phyloP scores from a whole-genome alignment of 148 eudicot genomes.

The Selenicereus undatus region DNA sequence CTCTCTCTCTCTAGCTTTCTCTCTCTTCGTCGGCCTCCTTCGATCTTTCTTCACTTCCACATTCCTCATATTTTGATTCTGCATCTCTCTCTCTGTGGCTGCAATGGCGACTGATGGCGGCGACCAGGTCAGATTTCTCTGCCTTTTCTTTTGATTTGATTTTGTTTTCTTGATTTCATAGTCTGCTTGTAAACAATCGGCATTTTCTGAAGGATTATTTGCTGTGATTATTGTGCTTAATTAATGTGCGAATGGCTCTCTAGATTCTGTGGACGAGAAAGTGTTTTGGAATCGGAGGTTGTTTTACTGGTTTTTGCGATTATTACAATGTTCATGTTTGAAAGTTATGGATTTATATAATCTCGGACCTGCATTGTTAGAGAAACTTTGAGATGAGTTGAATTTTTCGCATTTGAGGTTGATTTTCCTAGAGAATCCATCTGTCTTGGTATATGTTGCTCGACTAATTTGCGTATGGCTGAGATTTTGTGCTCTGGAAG shows the following conservation, averaged over 20 bases:
- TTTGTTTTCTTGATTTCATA: background rate
- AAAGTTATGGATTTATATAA: background rate
- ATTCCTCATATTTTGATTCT: slow-evolving; percentile 1
- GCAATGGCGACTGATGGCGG: slow-evolving; percentile 44
- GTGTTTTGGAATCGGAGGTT: background rate
- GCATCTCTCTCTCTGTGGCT: background rate
- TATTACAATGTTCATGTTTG: background rate
- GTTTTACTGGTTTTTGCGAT: background rate
- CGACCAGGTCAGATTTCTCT: slow-evolving; percentile 47
- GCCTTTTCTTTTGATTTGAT: background rate
- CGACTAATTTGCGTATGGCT: background rate
- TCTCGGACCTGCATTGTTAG: background rate
- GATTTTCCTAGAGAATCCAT: background rate
- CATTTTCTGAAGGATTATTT: background rate
- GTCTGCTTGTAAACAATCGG: background rate
- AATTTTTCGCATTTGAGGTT: background rate
- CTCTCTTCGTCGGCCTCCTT: background rate
- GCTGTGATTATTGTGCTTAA: background rate
- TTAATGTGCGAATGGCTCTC: background rate
- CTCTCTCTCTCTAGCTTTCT: slow-evolving; percentile 4
- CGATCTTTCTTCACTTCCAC: background rate
- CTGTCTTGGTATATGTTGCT: background rate
- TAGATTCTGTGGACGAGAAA: background rate
- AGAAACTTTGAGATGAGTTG: background rate
- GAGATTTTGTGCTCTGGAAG: background rate